Conservation (phyloP, 1,139 yeast species). For the Suhomyces atakaporum region DNA sequence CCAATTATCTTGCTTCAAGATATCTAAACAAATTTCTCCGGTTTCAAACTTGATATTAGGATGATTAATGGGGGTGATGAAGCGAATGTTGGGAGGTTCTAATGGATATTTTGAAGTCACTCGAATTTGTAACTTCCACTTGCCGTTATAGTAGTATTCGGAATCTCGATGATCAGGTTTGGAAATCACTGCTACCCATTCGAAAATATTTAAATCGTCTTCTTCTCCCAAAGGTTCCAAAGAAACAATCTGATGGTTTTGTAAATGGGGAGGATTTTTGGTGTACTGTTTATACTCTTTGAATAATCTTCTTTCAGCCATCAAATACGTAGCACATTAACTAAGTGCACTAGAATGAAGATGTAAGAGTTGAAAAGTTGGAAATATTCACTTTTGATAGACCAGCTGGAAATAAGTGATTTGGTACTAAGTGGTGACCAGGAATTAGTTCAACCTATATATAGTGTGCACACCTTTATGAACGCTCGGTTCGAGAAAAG, state of each 20-base stretch:
- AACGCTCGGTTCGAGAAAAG: constrained; percentile 7
- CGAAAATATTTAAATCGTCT: constrained; percentile 42
- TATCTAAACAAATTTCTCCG: constrained; percentile 79
- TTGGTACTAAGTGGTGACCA: not conserved
- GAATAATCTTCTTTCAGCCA: constrained; percentile 28
- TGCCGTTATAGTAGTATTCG: constrained; percentile 49
- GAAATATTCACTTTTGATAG: too few species aligned
- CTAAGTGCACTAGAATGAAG: not conserved
- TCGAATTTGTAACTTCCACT: constrained; percentile 56
- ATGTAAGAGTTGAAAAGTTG: not conserved
- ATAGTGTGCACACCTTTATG: constrained; percentile 1
- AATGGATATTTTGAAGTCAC: constrained; percentile 65
- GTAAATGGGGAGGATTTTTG: constrained; percentile 18
- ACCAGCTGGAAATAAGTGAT: not conserved
- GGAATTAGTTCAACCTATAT: constrained; percentile 1
- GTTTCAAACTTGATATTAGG: constrained; percentile 64
- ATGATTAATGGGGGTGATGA: constrained; percentile 69
- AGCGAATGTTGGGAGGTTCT: constrained; percentile 65
- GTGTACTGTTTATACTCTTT: constrained; percentile 25
- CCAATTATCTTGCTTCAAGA: constrained; percentile 67
- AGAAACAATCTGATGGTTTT: constrained; percentile 40
- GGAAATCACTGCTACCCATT: constrained; percentile 61
- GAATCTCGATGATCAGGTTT: constrained; percentile 54
- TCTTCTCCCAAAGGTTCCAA: constrained; percentile 43
- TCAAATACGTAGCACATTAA: constrained; percentile 6